Percentiles rank a stretch among this genome's conserved stretches.
These are phyloP conservation scores for Davidsoniella eucalypti DNA, from an alignment of 2,329 filamentous ascomycete genomes.

Conservation along the genomic window DNA sequence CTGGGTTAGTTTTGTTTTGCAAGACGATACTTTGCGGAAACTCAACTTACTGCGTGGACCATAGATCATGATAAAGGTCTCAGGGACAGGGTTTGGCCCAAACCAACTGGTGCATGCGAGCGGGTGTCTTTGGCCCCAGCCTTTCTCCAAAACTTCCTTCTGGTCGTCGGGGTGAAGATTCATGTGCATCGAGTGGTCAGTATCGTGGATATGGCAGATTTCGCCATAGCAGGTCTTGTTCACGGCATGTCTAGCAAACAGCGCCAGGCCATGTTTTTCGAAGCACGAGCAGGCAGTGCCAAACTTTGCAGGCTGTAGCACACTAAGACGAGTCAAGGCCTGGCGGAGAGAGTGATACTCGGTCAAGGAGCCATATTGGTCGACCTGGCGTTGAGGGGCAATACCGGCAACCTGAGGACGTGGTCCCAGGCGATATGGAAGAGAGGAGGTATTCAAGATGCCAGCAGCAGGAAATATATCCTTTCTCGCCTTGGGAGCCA, in stretches of 20 bases:
- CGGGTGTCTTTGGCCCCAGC: constrained; percentile 62
- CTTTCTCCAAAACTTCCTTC: constrained; percentile 50
- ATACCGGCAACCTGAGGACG: constrained; percentile 58
- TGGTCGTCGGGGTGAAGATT: constrained; percentile 67
- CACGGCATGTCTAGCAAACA: constrained; percentile 51
- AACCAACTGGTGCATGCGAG: constrained; percentile 51
- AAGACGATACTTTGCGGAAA: background rate
- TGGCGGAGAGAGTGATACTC: constrained; percentile 39
- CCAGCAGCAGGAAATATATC: constrained; percentile 17
- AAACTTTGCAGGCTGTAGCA: constrained; percentile 29
- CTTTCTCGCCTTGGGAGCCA: constrained; percentile 31
- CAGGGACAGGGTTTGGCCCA: constrained; percentile 47
- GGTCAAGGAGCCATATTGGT: constrained; percentile 40
- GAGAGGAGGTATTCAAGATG: constrained; percentile 30
- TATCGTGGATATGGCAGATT: constrained; percentile 63
- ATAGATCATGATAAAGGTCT: constrained; percentile 68
- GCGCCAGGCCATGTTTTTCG: constrained; percentile 64
- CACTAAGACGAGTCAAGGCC: constrained; percentile 35
- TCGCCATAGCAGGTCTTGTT: constrained; percentile 65
- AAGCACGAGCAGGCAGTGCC: constrained; percentile 56
- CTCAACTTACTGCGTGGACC: constrained; percentile 42
- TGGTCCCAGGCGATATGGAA: constrained; percentile 45
- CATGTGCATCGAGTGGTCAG: constrained; percentile 62
- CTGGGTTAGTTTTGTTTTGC: background rate
- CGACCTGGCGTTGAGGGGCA: constrained; percentile 63